Base-by-base conservation (phyloP, 2,329 filamentous ascomycete species). In the Epicoccum nigrum region DNA sequence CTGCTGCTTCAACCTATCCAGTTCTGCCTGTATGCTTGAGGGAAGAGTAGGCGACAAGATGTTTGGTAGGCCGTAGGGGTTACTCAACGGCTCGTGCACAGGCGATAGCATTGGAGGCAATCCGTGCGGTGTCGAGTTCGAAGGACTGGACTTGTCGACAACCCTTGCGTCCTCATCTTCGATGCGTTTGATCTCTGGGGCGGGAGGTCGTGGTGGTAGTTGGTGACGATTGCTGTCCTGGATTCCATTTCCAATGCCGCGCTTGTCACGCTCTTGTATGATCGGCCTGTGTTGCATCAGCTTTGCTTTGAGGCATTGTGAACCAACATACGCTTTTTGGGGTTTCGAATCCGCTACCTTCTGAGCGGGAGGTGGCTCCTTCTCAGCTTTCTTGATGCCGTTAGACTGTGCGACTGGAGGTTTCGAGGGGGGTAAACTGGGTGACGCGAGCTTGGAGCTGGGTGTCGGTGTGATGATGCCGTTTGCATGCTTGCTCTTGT, bases 31-130 rank as follows among this genome's bases (percentile, higher is more conserved):
- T 35, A 86, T 77, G 45, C 79, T 79, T 2, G 79, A 74, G 6
- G 83, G 83, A 4, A 86, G 72, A 12, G 81, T 83, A 3, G 83
- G 82, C 4, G 83, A 85, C n/a, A 85, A 69, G 28, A 84, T 74
- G 8, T 76, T 74, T 9, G 83, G 83, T 15, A 84, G 67, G 46
- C 67, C 74, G 20, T 73, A 63, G 3, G 67, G 62, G 45, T 72
- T 71, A 25, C 68, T 70, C 16, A 79, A 68, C 34, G 76, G 75
- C 19, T 77, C 75, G 20, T 65, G 63, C 69, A 80, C 56, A 5
- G 73, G 69, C 12, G 73, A 73, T 23, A 74, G 56, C 13, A 72
- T 55, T 3, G 72, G 70, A 5, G 73, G 73, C 7, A 75, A 56
- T 13, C 72, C 72, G 53, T 75, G 72, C 13, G 69, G 69, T 15